Conservation (phyloP, 768 basidiomycete genomes). For the Xanthoconium purpureum region DNA sequence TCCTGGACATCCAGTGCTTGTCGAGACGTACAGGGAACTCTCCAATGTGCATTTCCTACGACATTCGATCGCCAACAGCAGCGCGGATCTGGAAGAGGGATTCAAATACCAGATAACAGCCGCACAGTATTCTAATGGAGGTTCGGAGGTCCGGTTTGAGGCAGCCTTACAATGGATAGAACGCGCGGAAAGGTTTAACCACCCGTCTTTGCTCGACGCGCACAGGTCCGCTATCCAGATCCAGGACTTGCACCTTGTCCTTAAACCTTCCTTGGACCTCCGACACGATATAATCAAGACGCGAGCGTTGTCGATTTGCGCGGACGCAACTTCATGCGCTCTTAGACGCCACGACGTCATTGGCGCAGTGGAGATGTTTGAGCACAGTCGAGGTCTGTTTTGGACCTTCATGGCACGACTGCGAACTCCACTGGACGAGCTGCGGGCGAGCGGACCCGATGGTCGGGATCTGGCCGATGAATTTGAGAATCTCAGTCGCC, state of each 20-base stretch:
- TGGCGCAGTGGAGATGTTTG: constrained; percentile 36
- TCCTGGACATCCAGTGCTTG: constrained; percentile 8
- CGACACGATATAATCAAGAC: constrained; percentile 16
- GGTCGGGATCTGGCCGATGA: constrained; percentile 15
- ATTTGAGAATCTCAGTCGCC: constrained; percentile 19
- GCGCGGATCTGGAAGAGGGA: constrained; percentile 21
- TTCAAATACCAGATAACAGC: constrained; percentile 20
- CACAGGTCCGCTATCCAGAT: constrained; percentile 17
- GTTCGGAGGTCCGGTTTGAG: constrained; percentile 13
- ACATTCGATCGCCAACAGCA: constrained; percentile 10
- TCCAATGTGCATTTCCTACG: constrained; percentile 5
- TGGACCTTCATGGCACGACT: constrained; percentile 25
- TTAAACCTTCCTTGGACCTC: constrained; percentile 11
- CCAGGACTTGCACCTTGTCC: constrained; percentile 19
- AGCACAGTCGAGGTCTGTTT: constrained; percentile 28
- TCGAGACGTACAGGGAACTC: constrained; percentile 12
- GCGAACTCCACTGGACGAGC: constrained; percentile 24
- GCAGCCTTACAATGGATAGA: constrained; percentile 24
- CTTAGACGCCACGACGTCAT: constrained; percentile 16
- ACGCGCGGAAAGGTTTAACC: constrained; percentile 14
- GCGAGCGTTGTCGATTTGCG: constrained; percentile 13
- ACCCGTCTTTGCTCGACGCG: constrained; percentile 16
- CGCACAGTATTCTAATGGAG: constrained; percentile 17
- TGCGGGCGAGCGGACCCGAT: constrained; percentile 9
- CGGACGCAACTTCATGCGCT: constrained; percentile 29